These are phyloP conservation scores for Fusarium brevicatenulatum DNA, from an alignment of 2,329 filamentous ascomycete species.

Conservation along the genomic window DNA sequence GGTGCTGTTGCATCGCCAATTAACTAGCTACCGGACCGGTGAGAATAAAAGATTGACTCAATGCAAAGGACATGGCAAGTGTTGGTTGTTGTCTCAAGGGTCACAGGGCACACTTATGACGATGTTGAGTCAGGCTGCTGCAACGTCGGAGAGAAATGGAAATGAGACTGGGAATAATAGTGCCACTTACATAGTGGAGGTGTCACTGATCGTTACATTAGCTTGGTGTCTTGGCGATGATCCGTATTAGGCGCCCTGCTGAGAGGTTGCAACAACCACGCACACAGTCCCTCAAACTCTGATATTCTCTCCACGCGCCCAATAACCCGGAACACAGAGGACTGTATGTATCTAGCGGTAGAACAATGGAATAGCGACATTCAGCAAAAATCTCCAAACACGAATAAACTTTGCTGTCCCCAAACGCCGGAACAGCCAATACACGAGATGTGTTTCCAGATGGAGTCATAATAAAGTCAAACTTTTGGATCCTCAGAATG, in stretches of 20 bases:
- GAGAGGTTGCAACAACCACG: conserved; percentile 6
- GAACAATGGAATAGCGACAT: neutral
- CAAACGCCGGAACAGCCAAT: neutral
- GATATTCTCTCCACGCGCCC: neutral
- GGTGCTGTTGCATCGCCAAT: neutral
- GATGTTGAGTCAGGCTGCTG: conserved; percentile 6
- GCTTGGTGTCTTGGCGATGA: conserved; percentile 23
- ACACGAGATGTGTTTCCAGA: neutral
- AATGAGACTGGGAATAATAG: conserved; percentile 35
- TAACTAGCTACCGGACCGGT: neutral
- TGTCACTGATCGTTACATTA: neutral
- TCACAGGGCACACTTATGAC: conserved; percentile 17
- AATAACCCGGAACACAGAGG: neutral
- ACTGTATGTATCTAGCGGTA: neutral
- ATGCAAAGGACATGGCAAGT: neutral
- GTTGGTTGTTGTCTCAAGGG: conserved; percentile 13
- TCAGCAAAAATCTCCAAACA: neutral
- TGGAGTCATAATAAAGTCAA: conserved; percentile 17
- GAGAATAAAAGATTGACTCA: neutral
- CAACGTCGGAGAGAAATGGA: conserved; percentile 26
- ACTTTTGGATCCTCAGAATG: neutral
- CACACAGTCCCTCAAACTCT: neutral
- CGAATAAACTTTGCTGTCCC: neutral
- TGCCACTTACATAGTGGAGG: conserved; percentile 8
- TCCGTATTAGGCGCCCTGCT: conserved; percentile 21